phyloP scores from a whole-genome alignment of 495 filamentous ascomycete species.

The Aspergillus sclerotiicarbonarius region DNA sequence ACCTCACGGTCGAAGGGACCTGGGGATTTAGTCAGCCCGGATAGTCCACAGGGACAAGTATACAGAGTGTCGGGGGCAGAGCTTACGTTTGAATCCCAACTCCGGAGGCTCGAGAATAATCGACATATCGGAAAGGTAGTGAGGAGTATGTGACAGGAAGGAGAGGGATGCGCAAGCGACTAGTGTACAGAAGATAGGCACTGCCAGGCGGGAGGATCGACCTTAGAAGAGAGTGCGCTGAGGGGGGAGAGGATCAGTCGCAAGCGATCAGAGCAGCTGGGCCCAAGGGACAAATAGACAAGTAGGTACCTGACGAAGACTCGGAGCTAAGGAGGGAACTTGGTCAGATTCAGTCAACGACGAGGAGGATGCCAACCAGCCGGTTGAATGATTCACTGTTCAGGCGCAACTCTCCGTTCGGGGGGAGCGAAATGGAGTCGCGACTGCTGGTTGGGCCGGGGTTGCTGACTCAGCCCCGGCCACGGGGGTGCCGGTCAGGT shows the following conservation, averaged over 20 bases:
- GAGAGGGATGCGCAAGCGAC: constrained; percentile 1
- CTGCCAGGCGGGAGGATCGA: constrained; percentile 18
- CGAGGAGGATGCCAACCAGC: constrained; percentile 4
- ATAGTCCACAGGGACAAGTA: neutral
- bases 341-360: neutral
- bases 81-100: constrained; percentile 88
- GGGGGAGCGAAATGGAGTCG: constrained; percentile 1
- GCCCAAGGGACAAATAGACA: constrained; percentile 3
- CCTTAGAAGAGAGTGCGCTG: constrained; percentile 10
- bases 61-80: constrained; percentile 13
- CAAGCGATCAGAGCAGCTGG: constrained; percentile 19
- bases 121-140: constrained; percentile 64
- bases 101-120: constrained; percentile 88
- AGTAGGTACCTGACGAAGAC: constrained; percentile 5
- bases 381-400: constrained; percentile 15
- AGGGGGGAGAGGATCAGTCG: constrained; percentile 17
- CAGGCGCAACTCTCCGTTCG: constrained; percentile 18
- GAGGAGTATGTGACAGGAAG: constrained; percentile 3
- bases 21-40: constrained; percentile 32
- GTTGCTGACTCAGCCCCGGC: constrained; percentile 20
- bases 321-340: neutral
- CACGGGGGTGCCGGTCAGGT: constrained; percentile 19
- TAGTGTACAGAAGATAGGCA: constrained; percentile 8
- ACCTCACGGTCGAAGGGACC: constrained; percentile 93
- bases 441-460: constrained; percentile 17